Percentiles rank a stretch among this genome's conserved stretches.
phyloP scores from a whole-genome alignment of 495 filamentous ascomycete species.

The Penicillium antarcticum region DNA sequence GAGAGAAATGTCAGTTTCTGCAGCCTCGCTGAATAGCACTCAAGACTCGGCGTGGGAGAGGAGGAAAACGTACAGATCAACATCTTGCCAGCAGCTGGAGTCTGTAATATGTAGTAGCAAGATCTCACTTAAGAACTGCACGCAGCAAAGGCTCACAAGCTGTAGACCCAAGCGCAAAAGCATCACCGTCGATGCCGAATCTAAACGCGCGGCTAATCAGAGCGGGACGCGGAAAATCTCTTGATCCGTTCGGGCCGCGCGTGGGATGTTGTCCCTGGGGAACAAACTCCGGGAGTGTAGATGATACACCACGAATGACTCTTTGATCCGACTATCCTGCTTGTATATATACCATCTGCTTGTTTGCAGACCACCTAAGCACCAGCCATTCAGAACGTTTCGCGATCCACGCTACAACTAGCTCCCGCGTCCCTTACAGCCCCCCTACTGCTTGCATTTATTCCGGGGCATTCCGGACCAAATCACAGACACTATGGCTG shows the following conservation, averaged over 20 bases:
- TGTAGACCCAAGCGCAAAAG: constrained; percentile 1
- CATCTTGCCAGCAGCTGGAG: constrained; percentile 22
- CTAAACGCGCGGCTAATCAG: constrained; percentile 27
- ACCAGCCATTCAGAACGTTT: not conserved
- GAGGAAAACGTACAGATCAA: constrained; percentile 35
- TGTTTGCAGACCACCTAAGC: no score
- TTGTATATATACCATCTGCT: constrained; percentile 17
- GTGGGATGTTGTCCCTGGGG: constrained; percentile 27
- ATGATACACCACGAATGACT: constrained; percentile 1
- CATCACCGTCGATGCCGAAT: constrained; percentile 8
- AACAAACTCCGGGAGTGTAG: constrained; percentile 4
- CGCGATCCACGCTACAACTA: not conserved
- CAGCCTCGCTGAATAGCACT: not conserved
- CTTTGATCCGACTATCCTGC: constrained; percentile 1
- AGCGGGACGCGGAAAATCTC: constrained; percentile 11
- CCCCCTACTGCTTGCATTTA: not conserved
- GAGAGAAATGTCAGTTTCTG: constrained; percentile 16
- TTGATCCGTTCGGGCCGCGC: constrained; percentile 9
- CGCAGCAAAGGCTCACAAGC: not conserved
- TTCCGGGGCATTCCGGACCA: not conserved
- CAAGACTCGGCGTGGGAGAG: not conserved
- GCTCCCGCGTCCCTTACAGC: not conserved
- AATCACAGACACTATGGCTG: constrained; percentile 32
- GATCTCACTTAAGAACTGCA: not conserved
- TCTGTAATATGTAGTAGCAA: not conserved